Conservation (phyloP, 257 asterid genomes). For the Ocimum tenuiflorum region DNA sequence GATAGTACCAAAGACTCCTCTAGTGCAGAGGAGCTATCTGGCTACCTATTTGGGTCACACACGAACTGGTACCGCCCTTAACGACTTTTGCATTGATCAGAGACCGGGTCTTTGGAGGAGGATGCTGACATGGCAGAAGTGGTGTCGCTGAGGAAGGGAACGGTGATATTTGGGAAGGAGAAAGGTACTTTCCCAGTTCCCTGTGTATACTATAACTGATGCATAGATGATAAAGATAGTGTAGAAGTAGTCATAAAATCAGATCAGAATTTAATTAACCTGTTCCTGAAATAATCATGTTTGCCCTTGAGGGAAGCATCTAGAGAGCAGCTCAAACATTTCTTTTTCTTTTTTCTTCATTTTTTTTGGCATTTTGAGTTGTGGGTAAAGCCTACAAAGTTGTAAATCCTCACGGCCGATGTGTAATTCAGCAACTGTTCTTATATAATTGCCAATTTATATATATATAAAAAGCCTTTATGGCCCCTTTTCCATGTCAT, state of each 20-base stretch:
- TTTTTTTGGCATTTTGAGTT: constrained; percentile 32
- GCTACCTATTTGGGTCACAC: constrained; percentile 43
- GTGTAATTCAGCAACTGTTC: constrained; percentile 14
- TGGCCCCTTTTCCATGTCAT: no score
- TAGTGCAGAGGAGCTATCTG: constrained; percentile 47
- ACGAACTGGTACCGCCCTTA: constrained; percentile 30
- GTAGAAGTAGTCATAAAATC: constrained; percentile 25
- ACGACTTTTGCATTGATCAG: neutral
- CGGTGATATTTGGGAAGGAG: constrained; percentile 1
- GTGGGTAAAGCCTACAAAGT: neutral
- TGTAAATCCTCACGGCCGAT: constrained; percentile 12
- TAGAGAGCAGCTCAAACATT: constrained; percentile 35
- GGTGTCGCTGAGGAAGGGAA: constrained; percentile 5
- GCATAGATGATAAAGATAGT: constrained; percentile 21
- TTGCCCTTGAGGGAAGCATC: constrained; percentile 17
- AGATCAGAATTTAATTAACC: constrained; percentile 17
- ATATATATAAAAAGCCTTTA: constrained; percentile 22
- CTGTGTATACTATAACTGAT: constrained; percentile 31
- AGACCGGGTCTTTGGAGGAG: neutral
- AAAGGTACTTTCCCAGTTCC: constrained; percentile 24
- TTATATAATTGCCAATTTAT: no score
- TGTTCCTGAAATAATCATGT: constrained; percentile 19
- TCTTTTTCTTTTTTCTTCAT: neutral
- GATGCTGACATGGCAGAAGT: neutral
- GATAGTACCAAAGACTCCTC: constrained; percentile 59